phyloP scores from a whole-genome alignment of 441 rosid species.

The Populus trichocarpa region DNA sequence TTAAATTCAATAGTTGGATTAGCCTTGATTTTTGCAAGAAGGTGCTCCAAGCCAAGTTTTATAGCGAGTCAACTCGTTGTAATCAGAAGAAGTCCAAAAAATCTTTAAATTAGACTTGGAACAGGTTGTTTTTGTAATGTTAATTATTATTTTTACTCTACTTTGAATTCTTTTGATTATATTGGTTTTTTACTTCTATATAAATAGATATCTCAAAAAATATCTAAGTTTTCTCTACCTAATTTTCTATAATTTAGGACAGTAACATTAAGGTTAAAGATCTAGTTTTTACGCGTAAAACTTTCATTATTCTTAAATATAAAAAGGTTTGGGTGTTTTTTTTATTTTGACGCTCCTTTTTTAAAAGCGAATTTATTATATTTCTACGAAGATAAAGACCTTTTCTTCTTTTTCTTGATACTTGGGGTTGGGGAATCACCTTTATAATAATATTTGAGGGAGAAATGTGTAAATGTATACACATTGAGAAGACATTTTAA shows the following conservation, averaged over 20 bases:
- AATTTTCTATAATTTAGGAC: not conserved
- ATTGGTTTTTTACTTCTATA: no score
- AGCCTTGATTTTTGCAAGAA: not conserved
- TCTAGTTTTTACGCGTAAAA: not conserved
- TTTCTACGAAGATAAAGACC: not conserved
- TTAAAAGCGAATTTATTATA: not conserved
- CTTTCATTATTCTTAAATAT: not conserved
- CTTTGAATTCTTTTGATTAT: not conserved
- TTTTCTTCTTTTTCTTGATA: not conserved
- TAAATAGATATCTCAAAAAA: no score
- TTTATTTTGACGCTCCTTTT: no score
- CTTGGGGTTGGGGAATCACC: not conserved
- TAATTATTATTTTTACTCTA: not conserved
- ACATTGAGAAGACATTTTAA: not conserved
- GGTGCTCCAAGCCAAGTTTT: not conserved
- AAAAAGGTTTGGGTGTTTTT: not conserved
- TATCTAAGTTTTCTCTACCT: not conserved
- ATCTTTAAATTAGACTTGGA: not conserved
- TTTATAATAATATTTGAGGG: not conserved
- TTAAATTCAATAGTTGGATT: not conserved
- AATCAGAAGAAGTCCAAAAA: not conserved
- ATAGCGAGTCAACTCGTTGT: not conserved
- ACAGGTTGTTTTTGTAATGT: not conserved
- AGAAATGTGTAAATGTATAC: no score
- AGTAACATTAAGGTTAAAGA: no score